phyloP scores from a whole-genome alignment of 2,329 filamentous ascomycete genomes.

The Zalaria sp. region DNA sequence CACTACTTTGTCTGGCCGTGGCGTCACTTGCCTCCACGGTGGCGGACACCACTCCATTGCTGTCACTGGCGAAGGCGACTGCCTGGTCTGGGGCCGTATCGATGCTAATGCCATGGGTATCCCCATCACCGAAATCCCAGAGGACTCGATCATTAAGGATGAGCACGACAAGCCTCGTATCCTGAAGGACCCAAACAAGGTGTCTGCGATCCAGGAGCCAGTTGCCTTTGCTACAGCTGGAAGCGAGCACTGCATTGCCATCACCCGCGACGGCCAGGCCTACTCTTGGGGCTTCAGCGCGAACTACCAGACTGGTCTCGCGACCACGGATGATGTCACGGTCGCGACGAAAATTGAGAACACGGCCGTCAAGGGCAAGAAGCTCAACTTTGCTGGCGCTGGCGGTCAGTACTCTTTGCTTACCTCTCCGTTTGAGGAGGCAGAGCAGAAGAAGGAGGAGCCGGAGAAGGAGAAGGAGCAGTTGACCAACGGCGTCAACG shows the following conservation, averaged over 20 bases:
- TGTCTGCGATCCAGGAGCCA: constrained; percentile 33
- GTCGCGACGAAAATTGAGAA: constrained; percentile 72
- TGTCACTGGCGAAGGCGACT: constrained; percentile 37
- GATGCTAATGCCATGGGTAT: constrained; percentile 43
- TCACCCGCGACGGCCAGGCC: constrained; percentile 54
- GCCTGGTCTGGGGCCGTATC: constrained; percentile 45
- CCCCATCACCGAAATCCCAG: constrained; percentile 34
- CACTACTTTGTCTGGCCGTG: constrained; percentile 45
- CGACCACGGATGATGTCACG: constrained; percentile 64
- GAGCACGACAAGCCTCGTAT: constrained; percentile 54
- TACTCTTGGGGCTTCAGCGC: constrained; percentile 71
- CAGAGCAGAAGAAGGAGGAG: not conserved
- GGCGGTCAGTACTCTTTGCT: constrained; percentile 67
- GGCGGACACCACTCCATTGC: constrained; percentile 62
- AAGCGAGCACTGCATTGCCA: constrained; percentile 59
- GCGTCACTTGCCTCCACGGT: constrained; percentile 56
- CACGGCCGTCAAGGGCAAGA: constrained; percentile 61
- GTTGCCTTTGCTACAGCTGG: constrained; percentile 32
- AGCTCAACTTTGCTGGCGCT: constrained; percentile 65
- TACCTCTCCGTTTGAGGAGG: constrained; percentile 10
- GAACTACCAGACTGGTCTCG: constrained; percentile 69
- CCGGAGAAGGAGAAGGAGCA: constrained; percentile 4
- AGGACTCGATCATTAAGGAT: constrained; percentile 49
- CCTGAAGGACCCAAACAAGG: constrained; percentile 52
- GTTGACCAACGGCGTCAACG: constrained; percentile 6